A percentile compares a stretch with the other conserved stretches of the same genome.
These are phyloP conservation scores for Rhodotorula kratochvilovae DNA, from an alignment of 768 basidiomycete species.

Conservation along the genomic window DNA sequence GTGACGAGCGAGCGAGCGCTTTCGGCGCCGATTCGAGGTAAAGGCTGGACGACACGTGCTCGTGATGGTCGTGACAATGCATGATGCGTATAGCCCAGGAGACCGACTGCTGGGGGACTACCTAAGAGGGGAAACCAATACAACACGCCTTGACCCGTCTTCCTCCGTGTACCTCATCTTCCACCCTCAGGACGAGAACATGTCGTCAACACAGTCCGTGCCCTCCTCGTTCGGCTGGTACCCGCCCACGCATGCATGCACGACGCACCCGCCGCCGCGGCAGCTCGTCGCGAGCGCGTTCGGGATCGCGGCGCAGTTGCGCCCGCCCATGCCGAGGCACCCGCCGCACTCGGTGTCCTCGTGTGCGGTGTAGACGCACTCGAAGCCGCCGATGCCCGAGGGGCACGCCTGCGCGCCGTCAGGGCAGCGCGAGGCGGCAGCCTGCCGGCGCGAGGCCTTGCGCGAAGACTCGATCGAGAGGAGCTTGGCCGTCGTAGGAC, in stretches of 20 bases:
- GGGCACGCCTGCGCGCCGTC: constrained; percentile 19
- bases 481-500: background rate
- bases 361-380: constrained; percentile 21
- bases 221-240: constrained; percentile 9
- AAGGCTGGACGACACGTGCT: no score
- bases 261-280: constrained; percentile 8
- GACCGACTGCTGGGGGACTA: no score
- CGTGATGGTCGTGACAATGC: no score
- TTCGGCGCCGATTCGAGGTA: no score
- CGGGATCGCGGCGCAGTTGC: constrained; percentile 14
- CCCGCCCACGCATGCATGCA: constrained; percentile 23
- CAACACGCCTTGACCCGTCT: background rate
- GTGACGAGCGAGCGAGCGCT: no score
- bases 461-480: background rate
- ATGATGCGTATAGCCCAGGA: no score
- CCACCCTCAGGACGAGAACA: background rate
- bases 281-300: constrained; percentile 29
- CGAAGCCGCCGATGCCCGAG: constrained; percentile 25
- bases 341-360: constrained; percentile 33
- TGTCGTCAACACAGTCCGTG: constrained; percentile 16
- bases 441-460: constrained; percentile 9
- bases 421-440: constrained; percentile 23
- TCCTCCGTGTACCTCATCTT: no score
- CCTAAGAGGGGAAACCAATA: background rate
- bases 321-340: constrained; percentile 20